phyloP scores from a whole-genome alignment of 768 basidiomycete species.

The Tubosaeta sp. region DNA sequence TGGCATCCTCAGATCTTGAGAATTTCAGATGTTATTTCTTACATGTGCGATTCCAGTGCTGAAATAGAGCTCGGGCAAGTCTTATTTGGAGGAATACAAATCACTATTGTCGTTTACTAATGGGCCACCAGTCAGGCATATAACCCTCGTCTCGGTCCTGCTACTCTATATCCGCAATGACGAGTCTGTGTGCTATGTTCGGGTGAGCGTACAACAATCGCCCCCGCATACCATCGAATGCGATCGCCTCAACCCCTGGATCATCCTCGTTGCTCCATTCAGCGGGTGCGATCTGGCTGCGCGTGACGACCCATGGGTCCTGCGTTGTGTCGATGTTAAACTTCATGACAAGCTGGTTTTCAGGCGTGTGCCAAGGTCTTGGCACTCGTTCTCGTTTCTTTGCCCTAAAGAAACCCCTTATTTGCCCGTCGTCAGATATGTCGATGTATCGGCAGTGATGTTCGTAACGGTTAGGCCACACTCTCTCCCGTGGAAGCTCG shows the following conservation, averaged over 20 bases:
- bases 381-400: too few species aligned
- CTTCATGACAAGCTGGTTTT: neutral
- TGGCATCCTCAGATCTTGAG: too few species aligned
- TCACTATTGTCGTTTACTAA: too few species aligned
- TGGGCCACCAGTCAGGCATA: too few species aligned
- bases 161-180: neutral
- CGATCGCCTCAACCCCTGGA: neutral
- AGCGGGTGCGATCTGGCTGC: neutral
- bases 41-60: too few species aligned
- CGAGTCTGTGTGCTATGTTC: neutral
- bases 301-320: neutral
- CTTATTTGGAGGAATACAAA: too few species aligned
- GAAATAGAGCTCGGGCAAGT: too few species aligned
- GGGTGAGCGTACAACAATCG: neutral
- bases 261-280: neutral
- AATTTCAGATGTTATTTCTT: too few species aligned
- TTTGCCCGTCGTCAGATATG: neutral
- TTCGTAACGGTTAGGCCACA: too few species aligned
- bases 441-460: neutral
- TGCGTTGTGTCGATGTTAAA: slow-evolving; percentile 4
- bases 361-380: neutral
- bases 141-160: too few species aligned
- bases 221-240: slow-evolving; percentile 2
- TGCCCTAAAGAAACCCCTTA: neutral
- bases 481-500: neutral